A percentile compares a stretch with the other conserved stretches of the same genome.
Evolutionary conservation across 352 stramenopile genomes (phyloP).

Genomic region (Phytophthora idaei): DNA sequence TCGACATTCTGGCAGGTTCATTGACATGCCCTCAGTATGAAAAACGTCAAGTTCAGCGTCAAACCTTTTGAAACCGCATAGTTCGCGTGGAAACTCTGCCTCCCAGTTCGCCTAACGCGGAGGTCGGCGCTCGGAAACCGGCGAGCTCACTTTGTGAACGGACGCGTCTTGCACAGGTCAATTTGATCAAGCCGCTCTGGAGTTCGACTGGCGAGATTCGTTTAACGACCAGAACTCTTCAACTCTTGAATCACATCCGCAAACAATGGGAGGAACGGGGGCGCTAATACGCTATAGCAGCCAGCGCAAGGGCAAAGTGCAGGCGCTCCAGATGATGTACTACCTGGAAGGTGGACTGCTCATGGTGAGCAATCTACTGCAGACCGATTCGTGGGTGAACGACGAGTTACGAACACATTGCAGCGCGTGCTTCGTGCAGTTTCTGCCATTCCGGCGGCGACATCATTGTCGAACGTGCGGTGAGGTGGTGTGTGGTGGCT

Average conservation of each 20-base stretch:
- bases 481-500: conserved; percentile 73
- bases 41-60: conserved; percentile 7
- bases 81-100: conserved; percentile 10
- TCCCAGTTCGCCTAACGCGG: conserved; percentile 8
- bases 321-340: conserved; percentile 68
- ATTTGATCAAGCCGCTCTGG: conserved; percentile 4
- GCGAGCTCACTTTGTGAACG: conserved; percentile 33
- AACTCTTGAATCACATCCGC: conserved; percentile 5
- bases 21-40: not conserved
- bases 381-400: conserved; percentile 70
- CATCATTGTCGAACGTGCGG: conserved; percentile 85
- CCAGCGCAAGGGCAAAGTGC: conserved; percentile 25
- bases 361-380: conserved; percentile 71
- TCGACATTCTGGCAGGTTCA: conserved; percentile 5
- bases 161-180: conserved; percentile 21
- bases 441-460: conserved; percentile 74
- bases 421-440: conserved; percentile 84
- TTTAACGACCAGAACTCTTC: conserved; percentile 13
- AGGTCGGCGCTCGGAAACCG: conserved; percentile 7
- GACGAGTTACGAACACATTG: conserved; percentile 77
- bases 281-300: conserved; percentile 17
- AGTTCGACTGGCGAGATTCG: conserved; percentile 25
- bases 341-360: conserved; percentile 76
- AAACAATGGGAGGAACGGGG: conserved; percentile 26
- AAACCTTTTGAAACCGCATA: conserved; percentile 20